Conservation (phyloP, 2,329 filamentous ascomycete genomes). For the Aspergillus novofumigatus region DNA sequence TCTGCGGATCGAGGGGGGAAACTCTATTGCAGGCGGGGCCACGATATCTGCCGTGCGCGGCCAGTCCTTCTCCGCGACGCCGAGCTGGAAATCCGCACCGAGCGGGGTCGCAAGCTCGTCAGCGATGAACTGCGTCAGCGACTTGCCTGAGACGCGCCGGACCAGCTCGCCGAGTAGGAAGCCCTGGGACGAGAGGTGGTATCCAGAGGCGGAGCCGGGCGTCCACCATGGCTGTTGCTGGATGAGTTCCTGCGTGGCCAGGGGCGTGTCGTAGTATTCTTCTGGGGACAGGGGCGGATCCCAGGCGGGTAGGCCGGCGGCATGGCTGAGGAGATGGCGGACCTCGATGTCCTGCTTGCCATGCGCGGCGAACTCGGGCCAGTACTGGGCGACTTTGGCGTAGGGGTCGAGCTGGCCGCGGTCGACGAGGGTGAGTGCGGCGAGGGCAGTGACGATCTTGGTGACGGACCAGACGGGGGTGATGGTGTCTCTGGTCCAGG, state of each 20-base stretch:
- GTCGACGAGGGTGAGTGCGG: constrained; percentile 38
- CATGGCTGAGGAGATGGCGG: constrained; percentile 41
- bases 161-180: constrained; percentile 45
- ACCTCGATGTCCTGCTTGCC: constrained; percentile 41
- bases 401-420: constrained; percentile 36
- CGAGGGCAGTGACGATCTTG: constrained; percentile 38
- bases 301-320: constrained; percentile 33
- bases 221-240: constrained; percentile 43
- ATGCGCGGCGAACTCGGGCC: constrained; percentile 45
- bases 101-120: constrained; percentile 43
- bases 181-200: constrained; percentile 41
- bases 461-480: constrained; percentile 39
- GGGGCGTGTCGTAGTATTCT: constrained; percentile 32
- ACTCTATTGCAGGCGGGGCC: constrained; percentile 21
- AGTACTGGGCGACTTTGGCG: constrained; percentile 41
- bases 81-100: constrained; percentile 47
- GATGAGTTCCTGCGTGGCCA: constrained; percentile 33
- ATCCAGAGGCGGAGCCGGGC: constrained; percentile 43
- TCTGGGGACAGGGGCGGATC: constrained; percentile 27
- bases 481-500: constrained; percentile 42
- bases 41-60: constrained; percentile 37
- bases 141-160: constrained; percentile 37
- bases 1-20: constrained; percentile 16
- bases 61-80: constrained; percentile 41
- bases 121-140: constrained; percentile 42